Evolutionary conservation across 2,329 filamentous ascomycete genomes (phyloP), one percentile per base, ranked within the genome.

Genomic region (Aspergillus sergii): DNA sequence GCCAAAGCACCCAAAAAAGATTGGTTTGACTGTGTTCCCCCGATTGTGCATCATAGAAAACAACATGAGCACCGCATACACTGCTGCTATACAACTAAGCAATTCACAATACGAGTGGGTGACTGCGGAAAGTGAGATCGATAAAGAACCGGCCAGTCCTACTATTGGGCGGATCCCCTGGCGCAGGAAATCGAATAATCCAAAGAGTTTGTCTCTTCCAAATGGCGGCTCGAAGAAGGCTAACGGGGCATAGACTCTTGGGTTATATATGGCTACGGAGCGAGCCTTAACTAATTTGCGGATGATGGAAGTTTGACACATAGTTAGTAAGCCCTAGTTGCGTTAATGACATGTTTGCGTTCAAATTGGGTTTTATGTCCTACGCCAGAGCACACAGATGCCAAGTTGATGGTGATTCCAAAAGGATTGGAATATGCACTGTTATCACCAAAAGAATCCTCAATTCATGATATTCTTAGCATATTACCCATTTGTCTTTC

Each of bases 351-450:
- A 28, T 28, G 26, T 28, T 28, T 28, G 26, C 26, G 26, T 28
- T 28, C 26, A 28, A 28, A 28, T 28, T 28, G 0, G 0, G 26
- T 28, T 28, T 28, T 28, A 28, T 8, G 5, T 28, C 26, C 26
- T 7, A 28, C 1, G 26, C 26, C 1, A 7, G 26, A 28, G 0
- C 26, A 28, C 26, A 28, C 0, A 1, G 26, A 28, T 1, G 1
- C 26, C 26, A 28, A 28, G 6, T 28, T 28, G 6, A 28, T 28
- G 26, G 1, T 28, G 26, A 28, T 28, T 28, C 6, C 26, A 1
- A 0, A 1, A 28, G 26, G 26, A 8, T 28, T 1, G 1, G 26
- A 28, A 28, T 28, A 28, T 28, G 26, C 26, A 28, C 1, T 28
- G 5, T 28, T 1, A 28, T 4, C 26, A 5, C 26, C 5, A 1